A percentile compares a stretch with the other conserved stretches of the same genome.
Conservation (phyloP, 192 early-diverging fungal genomes). For the Mortierella antarctica region DNA sequence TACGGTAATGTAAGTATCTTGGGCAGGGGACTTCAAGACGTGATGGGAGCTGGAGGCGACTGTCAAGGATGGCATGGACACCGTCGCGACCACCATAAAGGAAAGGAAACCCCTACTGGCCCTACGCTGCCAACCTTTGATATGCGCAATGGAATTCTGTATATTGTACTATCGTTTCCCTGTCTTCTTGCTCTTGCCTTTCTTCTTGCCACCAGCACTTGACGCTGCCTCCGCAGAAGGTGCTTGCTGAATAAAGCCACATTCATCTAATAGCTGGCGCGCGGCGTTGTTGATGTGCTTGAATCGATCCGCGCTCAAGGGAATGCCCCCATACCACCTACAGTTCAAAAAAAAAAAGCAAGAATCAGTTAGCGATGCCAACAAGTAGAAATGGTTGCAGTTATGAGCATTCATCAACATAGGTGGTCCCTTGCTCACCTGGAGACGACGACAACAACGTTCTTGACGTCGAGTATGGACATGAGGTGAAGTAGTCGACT, state of each 20-base stretch:
- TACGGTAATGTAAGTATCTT: too few relatives aligned
- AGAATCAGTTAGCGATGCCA: background rate
- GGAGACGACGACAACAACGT: slow-evolving; percentile 85
- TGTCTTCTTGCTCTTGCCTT: slow-evolving; percentile 16
- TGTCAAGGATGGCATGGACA: too few relatives aligned
- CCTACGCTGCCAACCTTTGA: too few relatives aligned
- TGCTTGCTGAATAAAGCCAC: slow-evolving; percentile 62
- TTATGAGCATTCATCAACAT: background rate
- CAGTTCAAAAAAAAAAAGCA: slow-evolving; percentile 27
- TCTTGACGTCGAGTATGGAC: slow-evolving; percentile 74
- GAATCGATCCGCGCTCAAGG: slow-evolving; percentile 87
- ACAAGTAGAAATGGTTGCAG: background rate
- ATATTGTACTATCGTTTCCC: slow-evolving; percentile 6
- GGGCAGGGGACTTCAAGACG: too few relatives aligned
- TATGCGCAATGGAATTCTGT: too few relatives aligned
- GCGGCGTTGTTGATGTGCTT: slow-evolving; percentile 92
- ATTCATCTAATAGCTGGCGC: slow-evolving; percentile 71
- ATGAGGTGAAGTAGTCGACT: slow-evolving; percentile 85
- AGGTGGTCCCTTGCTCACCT: slow-evolving; percentile 8
- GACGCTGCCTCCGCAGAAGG: background rate
- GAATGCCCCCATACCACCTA: slow-evolving; percentile 90
- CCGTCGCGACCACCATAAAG: too few relatives aligned
- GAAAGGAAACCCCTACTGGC: too few relatives aligned
- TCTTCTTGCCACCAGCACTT: slow-evolving; percentile 18
- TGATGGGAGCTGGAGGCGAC: too few relatives aligned